phyloP scores from a whole-genome alignment of 2,329 filamentous ascomycete genomes.

The Neopestalotiopsis clavispora region DNA sequence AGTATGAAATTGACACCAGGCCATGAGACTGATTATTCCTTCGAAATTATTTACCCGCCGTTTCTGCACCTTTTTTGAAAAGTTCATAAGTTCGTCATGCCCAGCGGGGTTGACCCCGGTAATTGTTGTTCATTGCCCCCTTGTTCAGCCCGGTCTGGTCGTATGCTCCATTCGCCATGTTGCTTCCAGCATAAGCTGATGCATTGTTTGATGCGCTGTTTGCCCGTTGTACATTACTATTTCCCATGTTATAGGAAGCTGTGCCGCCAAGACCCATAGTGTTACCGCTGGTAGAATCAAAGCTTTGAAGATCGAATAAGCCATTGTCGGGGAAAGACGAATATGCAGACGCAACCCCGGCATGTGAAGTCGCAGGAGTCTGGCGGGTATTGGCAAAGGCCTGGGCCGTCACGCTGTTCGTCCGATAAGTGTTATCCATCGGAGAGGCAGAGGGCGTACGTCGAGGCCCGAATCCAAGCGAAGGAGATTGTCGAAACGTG shows the following conservation, averaged over 20 bases:
- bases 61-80: background rate
- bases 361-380: conserved; percentile 32
- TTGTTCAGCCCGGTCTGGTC: conserved; percentile 14
- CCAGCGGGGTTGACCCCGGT: conserved; percentile 12
- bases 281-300: conserved; percentile 31
- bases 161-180: conserved; percentile 15
- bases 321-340: conserved; percentile 32
- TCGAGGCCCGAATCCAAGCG: conserved; percentile 32
- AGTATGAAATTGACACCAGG: background rate
- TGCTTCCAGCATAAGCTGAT: background rate
- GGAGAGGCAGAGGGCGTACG: conserved; percentile 36
- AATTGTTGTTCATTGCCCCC: conserved; percentile 11
- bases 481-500: conserved; percentile 37
- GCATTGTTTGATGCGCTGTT: conserved; percentile 25
- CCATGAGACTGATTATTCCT: background rate
- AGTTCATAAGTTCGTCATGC: conserved; percentile 9
- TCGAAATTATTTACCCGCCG: background rate
- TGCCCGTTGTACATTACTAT: conserved; percentile 30
- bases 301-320: conserved; percentile 34
- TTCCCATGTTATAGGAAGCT: conserved; percentile 31
- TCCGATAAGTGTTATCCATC: conserved; percentile 34
- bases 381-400: conserved; percentile 33
- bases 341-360: conserved; percentile 32
- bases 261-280: conserved; percentile 30
- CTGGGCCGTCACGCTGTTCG: conserved; percentile 33